phyloP scores from a whole-genome alignment of 2,329 filamentous ascomycete genomes.

The Aspergillus intermedius region DNA sequence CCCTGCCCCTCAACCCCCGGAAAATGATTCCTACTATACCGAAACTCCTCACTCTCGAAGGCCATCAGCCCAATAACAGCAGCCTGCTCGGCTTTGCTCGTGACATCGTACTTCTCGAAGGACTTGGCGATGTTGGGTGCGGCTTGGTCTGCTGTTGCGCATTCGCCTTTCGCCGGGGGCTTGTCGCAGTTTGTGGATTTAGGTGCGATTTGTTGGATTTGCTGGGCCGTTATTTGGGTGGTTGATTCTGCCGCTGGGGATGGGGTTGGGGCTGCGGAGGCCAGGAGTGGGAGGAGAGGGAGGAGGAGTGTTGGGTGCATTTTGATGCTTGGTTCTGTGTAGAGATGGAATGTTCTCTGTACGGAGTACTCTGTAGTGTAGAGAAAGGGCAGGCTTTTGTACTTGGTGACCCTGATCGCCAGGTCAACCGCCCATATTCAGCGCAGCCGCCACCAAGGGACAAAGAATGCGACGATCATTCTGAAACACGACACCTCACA shows the following conservation, averaged over 20 bases:
- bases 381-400: not conserved
- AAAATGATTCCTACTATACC: slow-evolving; percentile 63
- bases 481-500: too few species aligned
- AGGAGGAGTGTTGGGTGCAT: slow-evolving; percentile 1
- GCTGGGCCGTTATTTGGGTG: slow-evolving; percentile 18
- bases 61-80: slow-evolving; percentile 65
- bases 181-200: slow-evolving; percentile 48
- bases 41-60: slow-evolving; percentile 63
- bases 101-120: slow-evolving; percentile 54
- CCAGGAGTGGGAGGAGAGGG: slow-evolving; percentile 11
- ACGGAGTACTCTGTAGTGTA: not conserved
- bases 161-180: slow-evolving; percentile 49
- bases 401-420: too few species aligned
- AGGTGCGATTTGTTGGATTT: slow-evolving; percentile 49
- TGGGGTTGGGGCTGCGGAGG: slow-evolving; percentile 7
- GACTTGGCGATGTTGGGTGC: slow-evolving; percentile 51
- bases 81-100: slow-evolving; percentile 54
- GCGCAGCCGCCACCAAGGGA: too few species aligned
- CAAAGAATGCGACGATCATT: too few species aligned
- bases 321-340: not conserved
- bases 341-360: not conserved
- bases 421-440: too few species aligned
- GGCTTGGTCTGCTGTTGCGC: slow-evolving; percentile 58
- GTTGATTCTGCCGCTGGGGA: not conserved
- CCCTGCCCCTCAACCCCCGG: slow-evolving; percentile 59